Evolutionary conservation across 2,329 filamentous ascomycete species (phyloP), one percentile per base, ranked within the genome.

Genomic region (Paracorniculantispora psalliotae): DNA sequence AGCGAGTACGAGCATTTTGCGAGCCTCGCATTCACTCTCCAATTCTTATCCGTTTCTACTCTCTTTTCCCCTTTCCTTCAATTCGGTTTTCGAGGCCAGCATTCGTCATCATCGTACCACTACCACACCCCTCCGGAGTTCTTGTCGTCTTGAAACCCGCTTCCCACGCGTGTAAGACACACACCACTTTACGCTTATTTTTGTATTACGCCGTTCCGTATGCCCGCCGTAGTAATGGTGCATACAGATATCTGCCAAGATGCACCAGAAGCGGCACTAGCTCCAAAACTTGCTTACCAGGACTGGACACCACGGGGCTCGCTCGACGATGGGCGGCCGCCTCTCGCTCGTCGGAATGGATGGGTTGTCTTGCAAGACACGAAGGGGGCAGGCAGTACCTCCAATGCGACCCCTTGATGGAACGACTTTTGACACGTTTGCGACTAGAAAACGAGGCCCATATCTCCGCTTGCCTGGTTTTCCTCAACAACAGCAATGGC

Each of bases 131-230:
- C 23, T n/a, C 44, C 33, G 54, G 37, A 19, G 25, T 51, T n/a
- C n/a, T 28, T 17, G 9, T 28, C 23, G 3, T 12, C 26, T 49
- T 35, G 55, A 57, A 57, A 57, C 55, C 55, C 55, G 46, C 46
- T 51, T 35, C 39, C 39, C n/a, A n/a, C 33, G 25, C 2, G 21
- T 35, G 46, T 57, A 50, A 49, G 55, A 57, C 55, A 50, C 47
- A 57, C 55, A 50, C 47, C 17, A 35, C 46, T 57, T 57, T 43
- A 50, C 35, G 55, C 55, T 57, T 57, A 57, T 57, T 57, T n/a
- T 57, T 50, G 46, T 57, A 57, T 57, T 57, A 57, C 55, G 30
- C 46, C 46, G 10, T 33, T n/a, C n/a, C 46, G 25, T 33, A 44
- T 19, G 21, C 25, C 41, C 12, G 35, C 19, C 26, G 47, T 57